Base-by-base conservation (phyloP, 768 basidiomycete species). In the Termitomyces sp. region DNA sequence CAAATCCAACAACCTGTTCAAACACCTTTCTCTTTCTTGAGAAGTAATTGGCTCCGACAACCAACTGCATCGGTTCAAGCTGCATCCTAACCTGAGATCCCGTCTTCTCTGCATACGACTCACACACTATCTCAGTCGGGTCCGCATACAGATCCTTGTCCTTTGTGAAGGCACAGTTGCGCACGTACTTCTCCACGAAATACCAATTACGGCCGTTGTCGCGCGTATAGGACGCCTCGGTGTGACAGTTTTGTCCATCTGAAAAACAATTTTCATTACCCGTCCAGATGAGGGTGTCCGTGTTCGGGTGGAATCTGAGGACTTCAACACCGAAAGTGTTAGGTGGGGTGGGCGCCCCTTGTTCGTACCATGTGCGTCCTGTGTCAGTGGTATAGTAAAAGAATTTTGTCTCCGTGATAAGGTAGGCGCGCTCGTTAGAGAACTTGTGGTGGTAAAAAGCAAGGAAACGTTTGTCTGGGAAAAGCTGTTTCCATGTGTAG, bases 141-240 rank as follows among this genome's bases (percentile, higher is more conserved):
- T 98, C 96, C 56, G 95, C 82, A 62, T 84, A 81, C 53, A 98
- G 79, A 60, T 88, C 80, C 49, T 77, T 76, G 69, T 98, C 97
- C 64, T 86, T 82, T 11, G 92, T 94, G 91, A 96, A 99, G 11
- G 89, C 89, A 69, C 97, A 99, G 62, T 92, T 91, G 56, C 85
- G 80, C 46, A 98, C 93, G 67, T 98, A 98, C 45, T 81, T 81
- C 62, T 97, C 97, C 40, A 98, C 79, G 46, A 80, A 67, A 5
- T 72, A 60, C 97, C 97, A 98, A 0, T 69, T 71, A 20, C 88
- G 79, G 0, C 96, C 96, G 68, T 98, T 84, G 67, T 96, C 79
- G 32, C 78, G 75, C 2, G 91, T 83, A 71, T 91, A 96, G 61
- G 82, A 82, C 0, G 94, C 88, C 64, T 88, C 82, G 0, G 87